phyloP scores from a whole-genome alignment of 2,329 filamentous ascomycete genomes.

The Neophaeococcomyces aloes region DNA sequence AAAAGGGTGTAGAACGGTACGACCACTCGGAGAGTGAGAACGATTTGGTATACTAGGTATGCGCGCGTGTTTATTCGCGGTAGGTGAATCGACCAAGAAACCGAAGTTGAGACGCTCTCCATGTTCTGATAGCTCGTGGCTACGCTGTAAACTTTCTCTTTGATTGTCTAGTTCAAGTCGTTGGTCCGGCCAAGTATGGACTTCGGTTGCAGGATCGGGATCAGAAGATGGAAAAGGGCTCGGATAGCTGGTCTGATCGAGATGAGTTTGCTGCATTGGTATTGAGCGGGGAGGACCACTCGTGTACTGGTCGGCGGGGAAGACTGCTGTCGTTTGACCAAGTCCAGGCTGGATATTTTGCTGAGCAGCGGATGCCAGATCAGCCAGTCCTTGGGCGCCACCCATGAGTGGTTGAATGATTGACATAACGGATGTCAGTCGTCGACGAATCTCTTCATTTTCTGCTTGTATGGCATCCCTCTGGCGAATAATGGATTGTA shows the following conservation, averaged over 20 bases:
- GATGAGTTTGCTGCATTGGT: constrained; percentile 13
- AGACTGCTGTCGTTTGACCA: constrained; percentile 9
- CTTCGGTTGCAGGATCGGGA: background rate
- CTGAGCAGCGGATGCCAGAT: constrained; percentile 19
- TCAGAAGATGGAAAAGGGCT: constrained; percentile 3
- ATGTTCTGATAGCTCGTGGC: constrained; percentile 46
- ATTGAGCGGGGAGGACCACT: constrained; percentile 21
- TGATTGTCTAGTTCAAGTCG: constrained; percentile 33
- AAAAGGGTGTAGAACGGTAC: constrained; percentile 19
- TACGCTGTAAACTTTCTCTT: constrained; percentile 30
- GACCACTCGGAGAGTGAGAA: constrained; percentile 21
- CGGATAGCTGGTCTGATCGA: constrained; percentile 5
- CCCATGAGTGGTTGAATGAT: constrained; percentile 37
- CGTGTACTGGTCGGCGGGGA: constrained; percentile 5
- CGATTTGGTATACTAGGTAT: background rate
- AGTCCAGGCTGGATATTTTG: constrained; percentile 17
- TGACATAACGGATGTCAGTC: constrained; percentile 54
- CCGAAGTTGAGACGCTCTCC: constrained; percentile 60
- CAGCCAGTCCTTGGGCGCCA: constrained; percentile 29
- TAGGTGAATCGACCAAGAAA: constrained; percentile 50
- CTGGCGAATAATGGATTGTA: constrained; percentile 63
- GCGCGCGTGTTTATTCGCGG: background rate
- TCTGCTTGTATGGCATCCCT: constrained; percentile 70
- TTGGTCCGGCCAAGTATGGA: constrained; percentile 10
- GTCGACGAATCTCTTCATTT: constrained; percentile 65